Evolutionary conservation across 129 eudicot genomes (phyloP), one percentile per base, ranked within the genome.

Genomic region (Helianthus annuus): DNA sequence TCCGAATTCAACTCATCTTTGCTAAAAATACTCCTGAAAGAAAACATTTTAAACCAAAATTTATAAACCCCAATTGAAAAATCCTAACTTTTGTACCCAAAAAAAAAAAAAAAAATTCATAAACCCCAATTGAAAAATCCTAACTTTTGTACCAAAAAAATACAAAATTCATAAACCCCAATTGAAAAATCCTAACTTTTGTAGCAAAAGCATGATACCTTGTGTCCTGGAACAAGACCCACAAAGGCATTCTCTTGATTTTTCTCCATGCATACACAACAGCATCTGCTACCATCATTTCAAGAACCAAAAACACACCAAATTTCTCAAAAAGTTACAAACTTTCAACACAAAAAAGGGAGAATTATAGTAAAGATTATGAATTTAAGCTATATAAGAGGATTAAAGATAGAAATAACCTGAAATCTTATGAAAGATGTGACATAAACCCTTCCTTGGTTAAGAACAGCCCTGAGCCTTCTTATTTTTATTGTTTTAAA

Each of bases 1-100:
- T 24, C 90, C 13, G 32, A 38, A 32, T 84, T 84, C 46, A 85
- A 73, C 67, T 81, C 89, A 67, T 85, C 86, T 64, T 74, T 73
- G 73, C 71, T 74, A 69, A 85, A 85, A 14, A n/a, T n/a, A n/a
- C n/a, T n/a, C n/a, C n/a, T n/a, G n/a, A n/a, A n/a, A n/a, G n/a
- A n/a, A n/a, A n/a, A n/a, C n/a, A n/a, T n/a, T n/a, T n/a, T n/a
- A n/a, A n/a, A n/a, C n/a, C n/a, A n/a, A n/a, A n/a, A n/a, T n/a
- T n/a, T n/a, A n/a, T n/a, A n/a, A n/a, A n/a, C n/a, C n/a, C n/a
- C n/a, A n/a, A n/a, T n/a, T n/a, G n/a, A n/a, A n/a, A n/a, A n/a
- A n/a, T n/a, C n/a, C n/a, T n/a, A n/a, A n/a, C n/a, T n/a, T n/a
- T n/a, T n/a, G n/a, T n/a, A n/a, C n/a, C n/a, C n/a, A n/a, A n/a